Evolutionary conservation across 805 yeast genomes (phyloP).

Genomic region (Tetrapisispora phaffii): DNA sequence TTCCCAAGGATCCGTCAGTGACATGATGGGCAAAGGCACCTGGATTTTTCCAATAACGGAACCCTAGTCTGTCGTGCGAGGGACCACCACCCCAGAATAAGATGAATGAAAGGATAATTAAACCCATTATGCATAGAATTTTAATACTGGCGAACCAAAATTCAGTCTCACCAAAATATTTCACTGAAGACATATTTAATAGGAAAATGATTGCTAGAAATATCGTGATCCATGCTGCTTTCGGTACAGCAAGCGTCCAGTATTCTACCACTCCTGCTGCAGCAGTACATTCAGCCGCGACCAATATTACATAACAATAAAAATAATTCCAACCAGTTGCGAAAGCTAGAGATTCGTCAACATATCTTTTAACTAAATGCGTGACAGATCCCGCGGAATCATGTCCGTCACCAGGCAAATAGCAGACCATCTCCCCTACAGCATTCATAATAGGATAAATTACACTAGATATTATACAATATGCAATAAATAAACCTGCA

Average conservation of each 20-base stretch:
- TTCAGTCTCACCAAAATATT: conserved; percentile 35
- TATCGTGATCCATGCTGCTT: conserved; percentile 52
- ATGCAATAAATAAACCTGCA: conserved; percentile 54
- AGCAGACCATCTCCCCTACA: conserved; percentile 61
- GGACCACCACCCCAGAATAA: conserved; percentile 44
- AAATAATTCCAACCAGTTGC: conserved; percentile 53
- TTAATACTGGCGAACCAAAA: conserved; percentile 37
- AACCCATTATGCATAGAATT: conserved; percentile 37
- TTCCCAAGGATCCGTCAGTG: conserved; percentile 46
- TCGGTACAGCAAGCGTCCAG: conserved; percentile 45
- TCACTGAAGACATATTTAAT: conserved; percentile 44
- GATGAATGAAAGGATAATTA: conserved; percentile 36
- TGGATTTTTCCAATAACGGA: conserved; percentile 55
- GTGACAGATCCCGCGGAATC: conserved; percentile 44
- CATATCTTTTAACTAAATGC: conserved; percentile 48
- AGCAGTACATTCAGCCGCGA: conserved; percentile 56
- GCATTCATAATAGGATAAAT: conserved; percentile 57
- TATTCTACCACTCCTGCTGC: conserved; percentile 53
- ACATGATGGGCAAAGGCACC: conserved; percentile 48
- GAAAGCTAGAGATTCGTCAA: conserved; percentile 49
- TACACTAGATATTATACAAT: conserved; percentile 50
- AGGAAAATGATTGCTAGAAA: conserved; percentile 39
- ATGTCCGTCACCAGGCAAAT: conserved; percentile 44
- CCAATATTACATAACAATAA: conserved; percentile 38
- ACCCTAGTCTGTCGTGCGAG: conserved; percentile 46